Base-by-base conservation (phyloP, 1,284 basidiomycete species). In the Cutaneotrichosporon cutaneum region DNA sequence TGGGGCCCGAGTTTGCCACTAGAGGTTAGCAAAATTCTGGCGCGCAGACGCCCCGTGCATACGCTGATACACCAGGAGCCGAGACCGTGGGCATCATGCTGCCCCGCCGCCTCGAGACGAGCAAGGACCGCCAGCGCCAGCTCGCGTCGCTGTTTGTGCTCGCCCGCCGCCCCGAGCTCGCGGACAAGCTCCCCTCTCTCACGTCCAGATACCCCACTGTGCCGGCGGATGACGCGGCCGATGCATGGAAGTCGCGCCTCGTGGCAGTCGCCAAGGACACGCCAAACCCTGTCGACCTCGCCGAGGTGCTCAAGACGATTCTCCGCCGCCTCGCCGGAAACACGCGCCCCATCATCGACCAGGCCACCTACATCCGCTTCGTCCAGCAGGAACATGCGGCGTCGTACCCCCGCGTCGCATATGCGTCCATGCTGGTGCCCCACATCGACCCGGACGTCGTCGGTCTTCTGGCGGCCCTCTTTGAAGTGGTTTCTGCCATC, bases 361-460 rank as follows among this genome's bases (percentile, higher is more conserved):
- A 59, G 5, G 56, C 60, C 22, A 50, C 56, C 42, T 77, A 76
- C 56, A 53, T 62, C 54, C 62, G 61, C 26, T 77, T 76, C 52
- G 71, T 72, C 11, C 64, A 69, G 54, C 67, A 66, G 55, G 76
- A 77, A 57, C 67, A 67, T 45, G 71, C 71, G 6, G 61, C 68
- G n/a, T 72, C 70, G n/a, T 76, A 76, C 54, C 70, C 73, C 14
- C 33, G 61, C 4, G 55, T 66, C 13, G 68, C 72, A 5, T 77
- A 73, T 58, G 63, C 62, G 1, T 58, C 35, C 18, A 60, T 75
- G n/a, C 62, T 75, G 26, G 26, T 61, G 8, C 68, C 71, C 1
- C 54, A 58, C 6, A 54, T 76, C 1, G 24, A 51, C 11, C 13
- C 54, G 6, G 64, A 60, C 1, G 45, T 63, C 14, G 52, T 44